phyloP scores from a whole-genome alignment of 2,329 filamentous ascomycete species.

The Bipolaris bicolor region DNA sequence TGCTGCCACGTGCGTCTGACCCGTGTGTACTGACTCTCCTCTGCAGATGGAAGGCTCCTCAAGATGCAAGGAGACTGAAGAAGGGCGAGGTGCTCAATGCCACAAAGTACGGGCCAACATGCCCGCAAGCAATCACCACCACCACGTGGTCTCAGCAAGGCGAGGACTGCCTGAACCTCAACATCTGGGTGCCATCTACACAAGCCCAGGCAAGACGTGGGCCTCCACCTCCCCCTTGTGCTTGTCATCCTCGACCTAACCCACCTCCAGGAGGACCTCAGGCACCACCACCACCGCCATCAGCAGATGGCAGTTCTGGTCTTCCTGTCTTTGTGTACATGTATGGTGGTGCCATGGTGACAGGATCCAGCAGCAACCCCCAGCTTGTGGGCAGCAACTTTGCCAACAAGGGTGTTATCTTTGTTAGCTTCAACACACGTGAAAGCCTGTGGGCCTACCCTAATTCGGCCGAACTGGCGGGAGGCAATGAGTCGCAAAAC shows the following conservation, averaged over 20 bases:
- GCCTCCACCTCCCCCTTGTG: conserved; percentile 4
- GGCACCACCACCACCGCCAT: neutral
- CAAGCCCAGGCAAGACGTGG: conserved; percentile 1
- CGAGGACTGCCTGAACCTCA: conserved; percentile 51
- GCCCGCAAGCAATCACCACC: conserved; percentile 32
- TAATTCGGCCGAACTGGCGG: conserved; percentile 48
- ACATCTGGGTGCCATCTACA: conserved; percentile 29
- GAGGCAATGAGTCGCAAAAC: conserved; percentile 27
- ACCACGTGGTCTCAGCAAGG: conserved; percentile 28
- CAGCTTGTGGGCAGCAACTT: conserved; percentile 52
- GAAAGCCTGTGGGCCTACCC: conserved; percentile 51
- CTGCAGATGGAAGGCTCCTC: conserved; percentile 28
- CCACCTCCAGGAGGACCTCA: neutral
- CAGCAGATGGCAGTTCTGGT: conserved; percentile 6
- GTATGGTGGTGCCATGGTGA: conserved; percentile 54
- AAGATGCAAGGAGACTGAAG: conserved; percentile 18
- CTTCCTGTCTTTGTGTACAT: conserved; percentile 51
- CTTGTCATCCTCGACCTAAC: conserved; percentile 5
- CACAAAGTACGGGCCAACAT: conserved; percentile 30
- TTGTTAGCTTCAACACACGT: conserved; percentile 36
- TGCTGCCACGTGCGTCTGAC: neutral
- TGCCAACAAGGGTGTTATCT: conserved; percentile 32
- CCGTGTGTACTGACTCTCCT: neutral
- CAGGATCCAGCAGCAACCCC: conserved; percentile 50
- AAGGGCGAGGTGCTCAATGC: conserved; percentile 24